Base-by-base conservation (phyloP, 148 eudicot species). In the Rhododendron henanense region DNA sequence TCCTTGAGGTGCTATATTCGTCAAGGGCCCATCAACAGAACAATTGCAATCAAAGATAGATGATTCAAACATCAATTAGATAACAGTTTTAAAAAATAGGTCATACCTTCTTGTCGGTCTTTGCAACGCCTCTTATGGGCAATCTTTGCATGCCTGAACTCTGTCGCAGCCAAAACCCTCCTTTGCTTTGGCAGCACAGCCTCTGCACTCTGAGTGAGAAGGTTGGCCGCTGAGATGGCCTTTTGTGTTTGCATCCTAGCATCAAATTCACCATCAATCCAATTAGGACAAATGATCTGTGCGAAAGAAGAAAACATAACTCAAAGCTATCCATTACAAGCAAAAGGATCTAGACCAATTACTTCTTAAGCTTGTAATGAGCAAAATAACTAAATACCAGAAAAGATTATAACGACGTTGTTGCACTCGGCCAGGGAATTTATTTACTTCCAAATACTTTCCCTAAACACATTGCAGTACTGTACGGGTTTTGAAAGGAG, bases 141-240 rank as follows among this genome's bases (percentile, higher is more conserved):
- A 89, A 97, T 91, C 90, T 88, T 94, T 69, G 98, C 96, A 73
- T 92, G 95, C 91, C 93, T 97, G 71, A 92, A 93, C 84, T 94
- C 96, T 14, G 91, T 85, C 15, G 88, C 90, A 23, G 95, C 96
- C 82, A 93, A 25, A 81, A 78, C 91, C 84, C 89, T 93, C 88
- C 94, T 97, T 87, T 97, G 99, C 92, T 94, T 97, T 11, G 98
- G 99, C 73, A 97, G 77, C 15, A 88, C 94, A 78, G 91, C 90
- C 84, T 93, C 98, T 55, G 94, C 93, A 80, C 95, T 88, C 88
- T 94, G 95, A 85, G 89, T 84, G 45, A 97, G 95, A 63, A 85
- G 59, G 90, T 89, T 92, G 55, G 99, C 98, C 75, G 98, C 95
- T 59, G 94, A 88, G 88, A 91, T 88, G 33, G 96, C 96, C 69